Base-by-base conservation (phyloP, 2,329 filamentous ascomycete species). In the Tympanopsis confertula region DNA sequence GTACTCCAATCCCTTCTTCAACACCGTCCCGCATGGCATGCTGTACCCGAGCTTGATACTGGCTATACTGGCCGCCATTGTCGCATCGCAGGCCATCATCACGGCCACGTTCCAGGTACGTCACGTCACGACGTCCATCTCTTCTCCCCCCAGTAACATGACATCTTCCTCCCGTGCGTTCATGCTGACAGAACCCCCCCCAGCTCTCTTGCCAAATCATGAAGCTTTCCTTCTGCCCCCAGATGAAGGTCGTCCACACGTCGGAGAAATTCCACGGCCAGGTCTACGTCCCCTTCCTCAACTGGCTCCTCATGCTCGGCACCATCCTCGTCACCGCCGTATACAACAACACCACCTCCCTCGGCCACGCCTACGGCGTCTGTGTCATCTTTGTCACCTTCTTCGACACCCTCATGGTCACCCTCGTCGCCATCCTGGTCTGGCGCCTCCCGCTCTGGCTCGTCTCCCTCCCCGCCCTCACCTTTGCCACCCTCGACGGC, bases 311-410 rank as follows among this genome's bases (percentile, higher is more conserved):
- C 43, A 81, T 87, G 77, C 63, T 82, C 20, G 82, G 82, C 2
- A 80, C 80, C 1, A 69, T 89, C n/a, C 61, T 86, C 5, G 76
- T 87, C 5, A 82, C 83, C 1, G 75, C 74, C 0, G 71, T 84
- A 3, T 87, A 85, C 58, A 82, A 78, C 51, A 82, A 84, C 46
- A 82, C 79, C 1, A 82, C 76, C 1, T 66, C 67, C 39, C 67
- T 86, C 0, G 82, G 82, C 18, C 76, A 86, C 47, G 82, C 82
- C 0, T 87, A 87, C 47, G 82, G 83, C 28, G 78, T 85, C 5
- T 88, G 83, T 45, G 83, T 88, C 51, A 85, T 87, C 47, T 73
- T 84, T 36, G 83, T 87, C 32, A 85, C 82, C 0, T 85, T 87
- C 52, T 77, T 88, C 49, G 81, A 80, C 39, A 87, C 82, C 0